These are phyloP conservation scores for Teunomyces kruisii DNA, from an alignment of 805 yeast genomes.

Conservation along the genomic window DNA sequence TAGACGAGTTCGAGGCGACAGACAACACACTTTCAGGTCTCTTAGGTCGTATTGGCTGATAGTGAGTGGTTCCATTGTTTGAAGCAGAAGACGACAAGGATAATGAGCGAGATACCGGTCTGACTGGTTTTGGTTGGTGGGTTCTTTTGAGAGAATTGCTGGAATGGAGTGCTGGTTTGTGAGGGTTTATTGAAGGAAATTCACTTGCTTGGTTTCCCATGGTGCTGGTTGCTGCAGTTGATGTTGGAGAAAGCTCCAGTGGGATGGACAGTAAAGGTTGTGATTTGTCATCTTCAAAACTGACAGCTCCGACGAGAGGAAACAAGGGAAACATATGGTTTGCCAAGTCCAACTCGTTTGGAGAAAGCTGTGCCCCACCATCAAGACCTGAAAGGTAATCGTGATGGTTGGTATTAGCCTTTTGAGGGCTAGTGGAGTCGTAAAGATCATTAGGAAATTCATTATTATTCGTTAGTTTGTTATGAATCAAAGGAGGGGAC, in stretches of 20 bases:
- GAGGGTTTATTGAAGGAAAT: not conserved
- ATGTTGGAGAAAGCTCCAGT: not conserved
- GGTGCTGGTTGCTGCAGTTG: not conserved
- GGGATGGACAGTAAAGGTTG: constrained; percentile 37
- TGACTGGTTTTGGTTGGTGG: constrained; percentile 22
- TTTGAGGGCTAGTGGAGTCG: constrained; percentile 4
- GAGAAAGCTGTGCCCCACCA: constrained; percentile 8
- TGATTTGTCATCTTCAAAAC: constrained; percentile 35
- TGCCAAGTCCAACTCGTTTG: constrained; percentile 22
- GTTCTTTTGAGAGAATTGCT: constrained; percentile 8
- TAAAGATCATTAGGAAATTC: constrained; percentile 1
- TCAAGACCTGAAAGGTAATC: not conserved
- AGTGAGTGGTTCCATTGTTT: constrained; percentile 11
- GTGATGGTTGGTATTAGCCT: not conserved
- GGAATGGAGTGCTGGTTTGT: not conserved
- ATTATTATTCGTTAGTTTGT: constrained; percentile 4
- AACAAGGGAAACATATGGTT: constrained; percentile 43
- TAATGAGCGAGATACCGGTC: constrained; percentile 10
- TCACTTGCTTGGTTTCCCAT: not conserved
- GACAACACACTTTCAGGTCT: constrained; percentile 44
- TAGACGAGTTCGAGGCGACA: constrained; percentile 37
- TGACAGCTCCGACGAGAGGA: constrained; percentile 39
- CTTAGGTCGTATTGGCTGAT: constrained; percentile 28
- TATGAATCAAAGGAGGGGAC: constrained; percentile 6
- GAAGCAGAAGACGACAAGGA: constrained; percentile 4